These are phyloP conservation scores for Diaporthe vaccinii DNA, from an alignment of 2,329 filamentous ascomycete genomes.

Conservation along the genomic window DNA sequence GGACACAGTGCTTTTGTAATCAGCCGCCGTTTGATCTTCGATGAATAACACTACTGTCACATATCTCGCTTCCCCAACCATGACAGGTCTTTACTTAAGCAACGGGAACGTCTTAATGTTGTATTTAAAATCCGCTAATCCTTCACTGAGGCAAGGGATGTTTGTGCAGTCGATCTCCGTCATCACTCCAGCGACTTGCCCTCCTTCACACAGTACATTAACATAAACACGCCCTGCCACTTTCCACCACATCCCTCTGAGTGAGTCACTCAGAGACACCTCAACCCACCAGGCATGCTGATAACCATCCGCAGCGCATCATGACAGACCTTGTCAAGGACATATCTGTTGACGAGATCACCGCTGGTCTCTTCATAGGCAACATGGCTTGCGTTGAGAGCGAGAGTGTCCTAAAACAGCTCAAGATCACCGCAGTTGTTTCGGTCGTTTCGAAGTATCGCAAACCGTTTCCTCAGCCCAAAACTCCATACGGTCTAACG, in stretches of 20 bases:
- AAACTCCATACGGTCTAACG: neutral
- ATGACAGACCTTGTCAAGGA: neutral
- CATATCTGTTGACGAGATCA: conserved; percentile 40
- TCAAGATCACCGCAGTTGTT: conserved; percentile 44
- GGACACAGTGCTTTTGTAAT: neutral
- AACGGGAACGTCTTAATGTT: too few relatives aligned
- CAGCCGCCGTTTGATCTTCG: too few relatives aligned
- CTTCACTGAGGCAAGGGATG: neutral
- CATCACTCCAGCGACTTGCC: too few relatives aligned
- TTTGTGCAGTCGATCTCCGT: neutral
- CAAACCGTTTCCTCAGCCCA: neutral
- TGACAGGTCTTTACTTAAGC: too few relatives aligned
- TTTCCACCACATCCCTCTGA: neutral
- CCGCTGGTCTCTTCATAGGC: conserved; percentile 43
- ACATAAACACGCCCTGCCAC: neutral
- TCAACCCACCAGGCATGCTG: neutral
- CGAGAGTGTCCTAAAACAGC: conserved; percentile 34
- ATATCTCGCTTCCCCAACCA: neutral
- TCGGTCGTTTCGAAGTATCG: conserved; percentile 28
- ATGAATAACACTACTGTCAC: neutral
- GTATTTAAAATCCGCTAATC: too few relatives aligned
- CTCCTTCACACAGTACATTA: too few relatives aligned
- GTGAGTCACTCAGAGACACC: neutral
- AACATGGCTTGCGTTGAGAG: conserved; percentile 35
- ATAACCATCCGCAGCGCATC: neutral